Percentiles rank a stretch among this genome's conserved stretches.
Evolutionary conservation across 129 eudicot species (phyloP).

Genomic region (Chrysanthemum seticuspe): DNA sequence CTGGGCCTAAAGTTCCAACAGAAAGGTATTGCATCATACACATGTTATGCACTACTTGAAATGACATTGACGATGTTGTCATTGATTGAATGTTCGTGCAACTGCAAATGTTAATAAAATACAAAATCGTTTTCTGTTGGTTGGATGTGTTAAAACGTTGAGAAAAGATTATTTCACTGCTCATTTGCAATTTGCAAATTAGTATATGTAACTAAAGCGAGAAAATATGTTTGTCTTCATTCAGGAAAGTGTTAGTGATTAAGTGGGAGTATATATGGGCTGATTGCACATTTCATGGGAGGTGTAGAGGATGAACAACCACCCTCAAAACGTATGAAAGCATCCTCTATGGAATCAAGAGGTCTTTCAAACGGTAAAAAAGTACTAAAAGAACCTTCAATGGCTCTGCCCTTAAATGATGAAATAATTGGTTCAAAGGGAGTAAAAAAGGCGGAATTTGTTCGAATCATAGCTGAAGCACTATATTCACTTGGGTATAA

Average conservation of each 20-base stretch:
- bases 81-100: too few species aligned
- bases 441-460: constrained; percentile 68
- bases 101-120: too few species aligned
- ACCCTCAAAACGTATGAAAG: constrained; percentile 91
- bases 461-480: constrained; percentile 68
- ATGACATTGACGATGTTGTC: too few species aligned
- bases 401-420: constrained; percentile 70
- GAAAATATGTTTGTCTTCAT: too few species aligned
- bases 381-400: constrained; percentile 41
- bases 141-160: too few species aligned
- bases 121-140: too few species aligned
- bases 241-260: too few species aligned
- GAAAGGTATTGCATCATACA: too few species aligned
- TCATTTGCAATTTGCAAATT: too few species aligned
- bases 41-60: too few species aligned
- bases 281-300: constrained; percentile 97
- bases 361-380: constrained; percentile 48
- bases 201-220: too few species aligned
- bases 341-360: constrained; percentile 44
- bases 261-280: constrained; percentile 62
- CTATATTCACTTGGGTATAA: constrained; percentile 75
- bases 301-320: constrained; percentile 91
- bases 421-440: constrained; percentile 72
- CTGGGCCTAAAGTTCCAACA: neutral
- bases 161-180: too few species aligned